phyloP scores from a whole-genome alignment of 768 basidiomycete genomes.

The Lyophyllum decastes region DNA sequence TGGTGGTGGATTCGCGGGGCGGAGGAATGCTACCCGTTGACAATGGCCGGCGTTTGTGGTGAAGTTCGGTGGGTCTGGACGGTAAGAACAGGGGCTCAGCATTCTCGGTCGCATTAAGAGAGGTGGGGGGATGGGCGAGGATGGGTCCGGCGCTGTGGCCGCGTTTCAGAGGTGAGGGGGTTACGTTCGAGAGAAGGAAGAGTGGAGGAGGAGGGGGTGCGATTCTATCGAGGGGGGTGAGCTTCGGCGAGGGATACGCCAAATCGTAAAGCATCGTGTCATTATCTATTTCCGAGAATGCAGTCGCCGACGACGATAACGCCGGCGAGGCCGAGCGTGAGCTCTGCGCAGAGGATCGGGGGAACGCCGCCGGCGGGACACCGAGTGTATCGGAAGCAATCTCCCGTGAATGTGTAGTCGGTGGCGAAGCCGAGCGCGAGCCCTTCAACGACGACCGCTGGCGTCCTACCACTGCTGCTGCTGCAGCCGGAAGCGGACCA shows the following conservation, averaged over 20 bases:
- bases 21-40: not conserved
- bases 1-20: too few relatives aligned
- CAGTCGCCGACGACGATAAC: not conserved
- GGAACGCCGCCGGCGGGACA: not conserved
- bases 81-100: not conserved
- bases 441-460: not conserved
- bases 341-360: not conserved
- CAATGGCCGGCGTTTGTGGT: not conserved
- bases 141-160: slow-evolving; percentile 7
- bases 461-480: not conserved
- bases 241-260: not conserved
- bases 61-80: not conserved
- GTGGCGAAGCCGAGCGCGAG: not conserved
- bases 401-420: not conserved
- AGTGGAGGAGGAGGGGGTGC: not conserved
- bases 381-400: not conserved
- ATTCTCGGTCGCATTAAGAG: not conserved
- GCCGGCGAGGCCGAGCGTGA: slow-evolving; percentile 4
- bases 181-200: not conserved
- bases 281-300: not conserved
- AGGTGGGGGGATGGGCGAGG: not conserved
- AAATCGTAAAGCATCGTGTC: not conserved
- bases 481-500: not conserved
- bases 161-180: not conserved
- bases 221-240: not conserved